A percentile compares a stretch with the other conserved stretches of the same genome.
Conservation (phyloP, 345 rosid species). For the Ceriops decandra region DNA sequence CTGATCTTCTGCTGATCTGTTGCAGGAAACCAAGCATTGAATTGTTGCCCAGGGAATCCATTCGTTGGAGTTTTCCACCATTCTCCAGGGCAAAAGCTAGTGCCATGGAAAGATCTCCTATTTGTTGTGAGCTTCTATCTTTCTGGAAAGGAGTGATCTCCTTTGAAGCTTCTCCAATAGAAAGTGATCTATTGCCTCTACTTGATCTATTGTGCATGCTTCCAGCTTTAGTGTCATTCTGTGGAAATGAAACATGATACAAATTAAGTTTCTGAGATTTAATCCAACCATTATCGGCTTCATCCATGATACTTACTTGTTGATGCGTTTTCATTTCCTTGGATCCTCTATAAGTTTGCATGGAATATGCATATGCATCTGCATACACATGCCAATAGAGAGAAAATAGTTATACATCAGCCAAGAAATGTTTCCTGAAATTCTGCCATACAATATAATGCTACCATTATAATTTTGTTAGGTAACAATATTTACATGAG, state of each 20-base stretch:
- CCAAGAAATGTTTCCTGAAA: not conserved
- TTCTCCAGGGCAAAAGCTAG: constrained; percentile 71
- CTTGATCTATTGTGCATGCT: constrained; percentile 14
- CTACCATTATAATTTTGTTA: not conserved
- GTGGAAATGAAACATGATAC: constrained; percentile 22
- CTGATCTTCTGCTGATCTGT: constrained; percentile 54
- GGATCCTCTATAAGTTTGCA: constrained; percentile 48
- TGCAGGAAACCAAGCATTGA: constrained; percentile 59
- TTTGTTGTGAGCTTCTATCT: constrained; percentile 39
- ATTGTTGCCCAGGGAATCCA: constrained; percentile 46
- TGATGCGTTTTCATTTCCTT: constrained; percentile 32
- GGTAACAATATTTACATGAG: not conserved
- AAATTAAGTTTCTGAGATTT: constrained; percentile 11
- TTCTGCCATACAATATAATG: not conserved
- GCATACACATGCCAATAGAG: constrained; percentile 19
- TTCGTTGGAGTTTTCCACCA: constrained; percentile 57
- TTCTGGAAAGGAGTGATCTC: constrained; percentile 56
- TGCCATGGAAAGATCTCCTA: constrained; percentile 60
- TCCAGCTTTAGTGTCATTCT: constrained; percentile 43
- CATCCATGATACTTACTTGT: constrained; percentile 41
- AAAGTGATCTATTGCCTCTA: constrained; percentile 34
- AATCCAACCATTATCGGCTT: not conserved
- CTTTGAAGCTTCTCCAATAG: constrained; percentile 32
- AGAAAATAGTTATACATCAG: constrained; percentile 2
- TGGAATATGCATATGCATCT: constrained; percentile 53